These are phyloP conservation scores for Fusarium tricinctum DNA, from an alignment of 2,329 filamentous ascomycete genomes.

Conservation along the genomic window DNA sequence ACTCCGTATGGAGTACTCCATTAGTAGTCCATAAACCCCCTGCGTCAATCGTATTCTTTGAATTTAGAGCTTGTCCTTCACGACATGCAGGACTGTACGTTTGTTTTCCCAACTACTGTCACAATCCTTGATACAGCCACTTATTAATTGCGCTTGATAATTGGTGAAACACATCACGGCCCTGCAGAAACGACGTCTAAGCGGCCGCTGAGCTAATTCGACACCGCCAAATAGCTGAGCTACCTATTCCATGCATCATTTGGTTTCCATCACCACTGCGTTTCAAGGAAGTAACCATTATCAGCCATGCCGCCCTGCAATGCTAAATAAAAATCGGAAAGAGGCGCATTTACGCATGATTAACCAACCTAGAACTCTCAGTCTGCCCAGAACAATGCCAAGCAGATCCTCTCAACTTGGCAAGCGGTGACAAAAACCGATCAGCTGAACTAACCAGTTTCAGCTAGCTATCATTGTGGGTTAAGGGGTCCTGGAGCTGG, in stretches of 20 bases:
- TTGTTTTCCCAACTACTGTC: conserved; percentile 4
- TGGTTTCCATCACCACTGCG: neutral
- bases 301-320: neutral
- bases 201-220: neutral
- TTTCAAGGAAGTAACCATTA: neutral
- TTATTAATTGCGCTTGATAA: neutral
- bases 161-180: neutral
- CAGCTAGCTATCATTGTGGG: conserved; percentile 7
- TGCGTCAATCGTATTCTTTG: conserved; percentile 19
- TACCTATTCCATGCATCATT: neutral
- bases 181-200: no score
- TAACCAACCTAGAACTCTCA: neutral
- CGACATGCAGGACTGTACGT: neutral
- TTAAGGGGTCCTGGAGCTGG: conserved; percentile 8
- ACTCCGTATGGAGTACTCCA: neutral
- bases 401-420: conserved; percentile 5
- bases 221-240: no score
- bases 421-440: conserved; percentile 8
- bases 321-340: neutral
- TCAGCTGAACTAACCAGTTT: conserved; percentile 1
- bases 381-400: conserved; percentile 1
- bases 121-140: neutral
- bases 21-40: neutral
- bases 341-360: conserved; percentile 10
- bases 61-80: conserved; percentile 8